Evolutionary conservation across 805 yeast species (phyloP).

Genomic region (Pichia californica): DNA sequence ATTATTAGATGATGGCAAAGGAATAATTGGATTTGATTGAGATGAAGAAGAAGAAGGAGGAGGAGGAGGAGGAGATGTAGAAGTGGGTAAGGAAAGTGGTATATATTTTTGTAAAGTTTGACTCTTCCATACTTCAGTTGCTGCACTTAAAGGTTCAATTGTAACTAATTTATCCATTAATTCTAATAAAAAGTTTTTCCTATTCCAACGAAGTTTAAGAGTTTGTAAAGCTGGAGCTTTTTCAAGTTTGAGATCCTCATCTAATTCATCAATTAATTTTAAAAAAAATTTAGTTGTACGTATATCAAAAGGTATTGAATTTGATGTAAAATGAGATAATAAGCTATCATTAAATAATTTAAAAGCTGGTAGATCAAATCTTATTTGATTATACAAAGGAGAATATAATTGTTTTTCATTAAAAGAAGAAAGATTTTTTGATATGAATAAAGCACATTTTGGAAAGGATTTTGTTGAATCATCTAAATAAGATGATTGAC

Average conservation of each 20-base stretch:
- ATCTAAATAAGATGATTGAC: neutral
- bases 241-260: constrained; percentile 61
- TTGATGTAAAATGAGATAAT: constrained; percentile 5
- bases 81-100: constrained; percentile 13
- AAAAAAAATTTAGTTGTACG: constrained; percentile 56
- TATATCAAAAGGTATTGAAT: constrained; percentile 21
- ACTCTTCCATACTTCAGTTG: constrained; percentile 63
- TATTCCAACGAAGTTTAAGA: constrained; percentile 44
- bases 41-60: constrained; percentile 2
- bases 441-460: constrained; percentile 15
- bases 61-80: constrained; percentile 9
- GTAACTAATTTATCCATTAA: constrained; percentile 75
- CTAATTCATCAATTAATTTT: constrained; percentile 69
- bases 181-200: constrained; percentile 54
- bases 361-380: constrained; percentile 41
- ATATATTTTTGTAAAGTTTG: constrained; percentile 15
- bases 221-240: constrained; percentile 43
- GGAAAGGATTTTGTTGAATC: constrained; percentile 1
- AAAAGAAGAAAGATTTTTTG: constrained; percentile 15
- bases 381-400: constrained; percentile 27
- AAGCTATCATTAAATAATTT: constrained; percentile 40
- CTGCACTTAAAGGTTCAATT: constrained; percentile 81
- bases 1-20: too few species aligned
- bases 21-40: neutral
- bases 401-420: constrained; percentile 24